phyloP scores from a whole-genome alignment of 768 basidiomycete species.

The Boletus pseudo-olivaceus region DNA sequence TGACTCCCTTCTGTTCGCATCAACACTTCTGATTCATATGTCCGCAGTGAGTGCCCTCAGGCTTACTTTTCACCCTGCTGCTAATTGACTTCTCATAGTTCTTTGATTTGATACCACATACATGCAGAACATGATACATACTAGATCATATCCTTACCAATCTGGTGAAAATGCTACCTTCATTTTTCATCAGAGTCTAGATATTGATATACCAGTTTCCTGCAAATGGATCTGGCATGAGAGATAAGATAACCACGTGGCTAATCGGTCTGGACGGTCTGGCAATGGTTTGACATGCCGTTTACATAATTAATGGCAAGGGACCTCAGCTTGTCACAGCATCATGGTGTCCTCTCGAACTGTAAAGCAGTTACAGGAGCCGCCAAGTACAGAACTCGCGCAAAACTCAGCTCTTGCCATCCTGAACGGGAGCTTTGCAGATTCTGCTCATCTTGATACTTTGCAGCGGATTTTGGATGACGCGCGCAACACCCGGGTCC shows the following conservation, averaged over 20 bases:
- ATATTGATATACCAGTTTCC: neutral
- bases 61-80: neutral
- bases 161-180: neutral
- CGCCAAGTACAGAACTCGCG: conserved; percentile 43
- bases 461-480: conserved; percentile 44
- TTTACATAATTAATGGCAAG: no score
- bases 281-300: neutral
- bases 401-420: conserved; percentile 31
- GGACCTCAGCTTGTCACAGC: neutral
- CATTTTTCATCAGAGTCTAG: neutral
- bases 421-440: conserved; percentile 46
- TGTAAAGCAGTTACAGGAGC: conserved; percentile 47
- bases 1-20: neutral
- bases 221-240: no score
- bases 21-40: neutral
- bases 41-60: neutral
- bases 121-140: neutral
- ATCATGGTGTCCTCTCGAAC: conserved; percentile 38
- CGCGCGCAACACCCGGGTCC: conserved; percentile 38
- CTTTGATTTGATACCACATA: neutral
- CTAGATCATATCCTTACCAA: neutral
- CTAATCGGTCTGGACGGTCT: neutral
- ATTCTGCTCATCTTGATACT: conserved; percentile 48
- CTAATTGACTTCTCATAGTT: neutral
- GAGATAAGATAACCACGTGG: conserved; percentile 29